phyloP scores from a whole-genome alignment of 805 yeast species.

The Tetrapisispora nanseiensis region DNA sequence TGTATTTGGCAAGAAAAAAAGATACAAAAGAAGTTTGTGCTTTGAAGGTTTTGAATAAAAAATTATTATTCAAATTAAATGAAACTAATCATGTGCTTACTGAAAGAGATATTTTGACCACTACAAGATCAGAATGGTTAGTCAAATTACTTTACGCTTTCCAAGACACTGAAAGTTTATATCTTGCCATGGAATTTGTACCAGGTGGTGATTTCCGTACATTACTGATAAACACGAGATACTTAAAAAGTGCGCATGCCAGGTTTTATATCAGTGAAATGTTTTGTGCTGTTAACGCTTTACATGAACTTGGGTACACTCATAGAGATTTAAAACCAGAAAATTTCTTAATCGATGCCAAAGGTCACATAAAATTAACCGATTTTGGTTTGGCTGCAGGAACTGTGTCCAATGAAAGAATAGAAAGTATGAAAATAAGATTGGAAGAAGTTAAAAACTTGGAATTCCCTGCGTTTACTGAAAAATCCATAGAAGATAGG shows the following conservation, averaged over 20 bases:
- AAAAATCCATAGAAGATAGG: conserved; percentile 75
- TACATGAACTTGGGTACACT: conserved; percentile 90
- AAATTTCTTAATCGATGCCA: conserved; percentile 64
- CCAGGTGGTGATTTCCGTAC: conserved; percentile 99
- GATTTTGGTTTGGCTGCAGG: conserved; percentile 98
- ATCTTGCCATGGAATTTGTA: conserved; percentile 97
- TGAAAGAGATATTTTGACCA: conserved; percentile 94
- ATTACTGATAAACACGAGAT: conserved; percentile 83
- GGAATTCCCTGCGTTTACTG: conserved; percentile 51
- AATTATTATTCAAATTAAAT: conserved; percentile 74
- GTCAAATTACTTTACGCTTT: conserved; percentile 90
- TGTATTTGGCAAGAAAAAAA: conserved; percentile 85
- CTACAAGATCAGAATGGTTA: conserved; percentile 91
- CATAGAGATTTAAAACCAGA: conserved; percentile 96
- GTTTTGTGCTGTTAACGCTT: conserved; percentile 89
- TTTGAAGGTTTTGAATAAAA: conserved; percentile 80
- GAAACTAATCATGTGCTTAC: conserved; percentile 94
- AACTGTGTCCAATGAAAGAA: conserved; percentile 81
- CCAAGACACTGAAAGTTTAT: conserved; percentile 84
- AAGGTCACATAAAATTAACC: conserved; percentile 70
- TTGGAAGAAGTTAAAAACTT: conserved; percentile 66
- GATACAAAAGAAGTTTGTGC: conserved; percentile 96
- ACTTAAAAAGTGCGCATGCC: conserved; percentile 87
- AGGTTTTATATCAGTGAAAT: conserved; percentile 91
- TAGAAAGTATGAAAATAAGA: conserved; percentile 78